phyloP scores from a whole-genome alignment of 805 yeast genomes.

The Wickerhamiella azymoides region DNA sequence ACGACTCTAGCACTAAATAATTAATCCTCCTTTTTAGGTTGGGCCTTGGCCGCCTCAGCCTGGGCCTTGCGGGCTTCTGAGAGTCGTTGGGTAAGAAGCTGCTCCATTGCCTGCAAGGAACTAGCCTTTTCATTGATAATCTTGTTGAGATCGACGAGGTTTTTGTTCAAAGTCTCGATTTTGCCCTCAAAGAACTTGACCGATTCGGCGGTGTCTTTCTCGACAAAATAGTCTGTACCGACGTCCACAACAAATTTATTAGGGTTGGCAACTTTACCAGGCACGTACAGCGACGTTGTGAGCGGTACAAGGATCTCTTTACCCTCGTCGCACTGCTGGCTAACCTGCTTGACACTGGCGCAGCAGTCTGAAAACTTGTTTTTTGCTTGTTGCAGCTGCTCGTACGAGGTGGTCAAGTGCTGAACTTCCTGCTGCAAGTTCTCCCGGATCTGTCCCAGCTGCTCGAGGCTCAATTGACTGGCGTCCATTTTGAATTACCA shows the following conservation, averaged over 20 bases:
- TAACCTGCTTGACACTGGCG: slow-evolving; percentile 46
- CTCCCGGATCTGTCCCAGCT: slow-evolving; percentile 67
- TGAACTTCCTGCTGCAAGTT: slow-evolving; percentile 75
- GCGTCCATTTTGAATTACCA: slow-evolving; percentile 2
- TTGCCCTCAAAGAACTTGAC: slow-evolving; percentile 58
- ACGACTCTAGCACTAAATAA: slow-evolving; percentile 32
- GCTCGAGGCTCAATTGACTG: slow-evolving; percentile 53
- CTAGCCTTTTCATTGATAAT: slow-evolving; percentile 65
- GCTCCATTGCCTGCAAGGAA: slow-evolving; percentile 46
- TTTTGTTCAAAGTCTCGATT: slow-evolving; percentile 55
- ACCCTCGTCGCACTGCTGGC: slow-evolving; percentile 30
- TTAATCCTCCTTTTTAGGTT: not conserved
- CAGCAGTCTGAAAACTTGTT: slow-evolving; percentile 71
- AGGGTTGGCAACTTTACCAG: slow-evolving; percentile 57
- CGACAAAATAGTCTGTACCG: slow-evolving; percentile 92
- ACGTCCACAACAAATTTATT: slow-evolving; percentile 76
- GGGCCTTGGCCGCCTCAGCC: slow-evolving; percentile 4
- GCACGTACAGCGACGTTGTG: slow-evolving; percentile 77
- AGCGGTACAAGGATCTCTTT: slow-evolving; percentile 66
- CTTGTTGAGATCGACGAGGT: slow-evolving; percentile 56
- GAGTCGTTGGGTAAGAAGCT: slow-evolving; percentile 18
- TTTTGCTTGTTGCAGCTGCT: slow-evolving; percentile 73
- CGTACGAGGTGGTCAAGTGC: slow-evolving; percentile 70
- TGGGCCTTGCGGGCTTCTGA: slow-evolving; percentile 10
- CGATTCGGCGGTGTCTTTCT: slow-evolving; percentile 57